A percentile compares a stretch with the other conserved stretches of the same genome.
Conservation (phyloP, 768 basidiomycete genomes). For the Pleurotus tuoliensis region DNA sequence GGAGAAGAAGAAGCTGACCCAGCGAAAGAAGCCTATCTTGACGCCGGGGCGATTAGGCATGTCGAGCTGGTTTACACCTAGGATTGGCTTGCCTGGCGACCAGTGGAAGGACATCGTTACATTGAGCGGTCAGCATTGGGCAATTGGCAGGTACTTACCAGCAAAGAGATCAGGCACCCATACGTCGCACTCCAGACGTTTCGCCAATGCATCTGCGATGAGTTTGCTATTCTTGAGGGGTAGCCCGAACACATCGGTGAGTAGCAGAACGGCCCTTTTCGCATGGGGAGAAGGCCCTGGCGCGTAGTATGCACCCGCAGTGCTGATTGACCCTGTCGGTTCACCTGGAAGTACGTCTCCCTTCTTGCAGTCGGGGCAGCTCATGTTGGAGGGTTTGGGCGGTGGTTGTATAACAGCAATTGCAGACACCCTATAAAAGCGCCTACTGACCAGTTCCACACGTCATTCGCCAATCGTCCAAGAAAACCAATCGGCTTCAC, state of each 20-base stretch:
- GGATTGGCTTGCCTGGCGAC: constrained; percentile 16
- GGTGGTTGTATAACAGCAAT: neutral
- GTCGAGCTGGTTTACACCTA: constrained; percentile 20
- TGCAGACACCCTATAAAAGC: neutral
- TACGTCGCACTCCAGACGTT: constrained; percentile 50
- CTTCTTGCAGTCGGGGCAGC: constrained; percentile 3
- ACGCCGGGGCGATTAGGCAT: constrained; percentile 29
- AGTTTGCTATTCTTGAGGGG: constrained; percentile 50
- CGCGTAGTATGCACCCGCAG: constrained; percentile 42
- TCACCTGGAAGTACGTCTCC: constrained; percentile 35
- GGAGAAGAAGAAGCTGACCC: constrained; percentile 22
- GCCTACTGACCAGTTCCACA: too few species aligned
- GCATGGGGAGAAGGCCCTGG: constrained; percentile 22
- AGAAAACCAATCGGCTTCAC: too few species aligned
- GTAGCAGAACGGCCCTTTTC: constrained; percentile 42
- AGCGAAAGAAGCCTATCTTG: constrained; percentile 23
- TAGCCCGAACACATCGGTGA: constrained; percentile 58
- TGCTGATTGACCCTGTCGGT: constrained; percentile 37
- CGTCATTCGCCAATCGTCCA: too few species aligned
- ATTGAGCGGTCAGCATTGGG: too few species aligned
- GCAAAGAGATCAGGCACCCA: constrained; percentile 62
- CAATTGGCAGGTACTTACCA: constrained; percentile 28
- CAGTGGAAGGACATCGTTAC: too few species aligned
- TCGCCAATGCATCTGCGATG: constrained; percentile 50
- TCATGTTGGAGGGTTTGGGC: neutral